phyloP scores from a whole-genome alignment of 1,139 yeast species.

The Casaregolazyma suthepensis region DNA sequence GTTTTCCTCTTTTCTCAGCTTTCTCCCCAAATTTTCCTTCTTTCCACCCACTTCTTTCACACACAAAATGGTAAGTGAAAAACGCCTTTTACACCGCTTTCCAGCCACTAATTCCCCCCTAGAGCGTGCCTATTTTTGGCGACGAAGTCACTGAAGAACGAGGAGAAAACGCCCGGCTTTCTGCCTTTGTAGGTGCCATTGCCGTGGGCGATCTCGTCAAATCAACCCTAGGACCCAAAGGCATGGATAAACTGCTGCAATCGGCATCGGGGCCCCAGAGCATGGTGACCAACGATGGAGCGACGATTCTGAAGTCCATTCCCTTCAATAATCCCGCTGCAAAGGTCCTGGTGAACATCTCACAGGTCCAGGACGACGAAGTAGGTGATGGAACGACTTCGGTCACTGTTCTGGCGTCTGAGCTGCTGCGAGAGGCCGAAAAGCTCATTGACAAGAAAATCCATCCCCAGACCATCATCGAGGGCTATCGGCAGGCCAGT shows the following conservation, averaged over 20 bases:
- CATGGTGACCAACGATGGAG: constrained; percentile 95
- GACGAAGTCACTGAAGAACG: constrained; percentile 97
- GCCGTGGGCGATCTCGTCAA: constrained; percentile 98
- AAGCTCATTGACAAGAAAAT: constrained; percentile 84
- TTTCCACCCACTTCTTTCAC: background rate
- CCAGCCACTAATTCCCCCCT: background rate
- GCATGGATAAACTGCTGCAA: constrained; percentile 93
- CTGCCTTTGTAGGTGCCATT: constrained; percentile 97
- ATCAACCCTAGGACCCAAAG: constrained; percentile 95
- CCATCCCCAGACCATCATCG: constrained; percentile 96
- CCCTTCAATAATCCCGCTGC: constrained; percentile 99
- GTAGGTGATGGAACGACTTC: constrained; percentile 99
- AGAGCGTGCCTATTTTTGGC: constrained; percentile 88
- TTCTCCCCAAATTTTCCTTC: background rate
- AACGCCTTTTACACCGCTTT: background rate
- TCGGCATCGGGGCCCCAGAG: constrained; percentile 75
- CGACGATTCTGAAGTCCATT: constrained; percentile 88
- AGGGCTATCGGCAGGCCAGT: constrained; percentile 88
- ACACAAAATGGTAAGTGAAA: constrained; percentile 2
- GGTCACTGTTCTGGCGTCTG: constrained; percentile 92
- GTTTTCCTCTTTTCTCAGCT: background rate
- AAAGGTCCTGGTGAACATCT: constrained; percentile 87
- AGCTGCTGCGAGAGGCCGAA: constrained; percentile 91
- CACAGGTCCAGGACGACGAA: constrained; percentile 97
- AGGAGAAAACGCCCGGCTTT: constrained; percentile 95